Evolutionary conservation across 2,329 filamentous ascomycete species (phyloP), one percentile per base, ranked within the genome.

Genomic region (Xylariaceae sp.): DNA sequence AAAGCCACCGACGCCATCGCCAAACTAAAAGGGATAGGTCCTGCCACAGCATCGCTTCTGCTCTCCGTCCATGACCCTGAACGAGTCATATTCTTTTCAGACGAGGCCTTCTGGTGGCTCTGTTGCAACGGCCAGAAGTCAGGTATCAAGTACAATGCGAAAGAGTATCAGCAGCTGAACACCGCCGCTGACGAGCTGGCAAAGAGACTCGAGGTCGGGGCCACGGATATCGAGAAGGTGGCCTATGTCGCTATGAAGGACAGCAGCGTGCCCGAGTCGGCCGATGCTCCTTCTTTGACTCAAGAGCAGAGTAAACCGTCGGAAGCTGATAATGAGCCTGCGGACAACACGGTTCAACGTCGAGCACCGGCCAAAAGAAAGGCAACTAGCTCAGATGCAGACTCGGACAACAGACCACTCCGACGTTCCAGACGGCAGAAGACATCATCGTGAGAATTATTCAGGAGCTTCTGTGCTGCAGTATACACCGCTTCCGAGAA

Each of bases 41-140:
- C 90, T 1, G 90, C 90, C 6, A 93, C 89, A 0, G 89, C 88
- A 0, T 90, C 88, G 1, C 80, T 94, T 37, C 74, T 93, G 1
- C 79, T 94, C 2, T 82, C 86, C 3, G 82, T 88, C 3, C 81
- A 85, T 64, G 80, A 85, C 61, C 80, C 86, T 0, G 72, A 77
- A 0, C 73, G 75, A 10, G 78, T 86, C 53, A 81, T 89, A 1
- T 93, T 93, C 77, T 93, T 93, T 74, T 88, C 86, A 2, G 90
- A 95, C 68, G 90, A 94, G 73, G 80, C 87, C 2, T 93, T 86
- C 69, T 81, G 86, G 64, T 93, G 88, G 88, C 74, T 88, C 4
- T 83, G 83, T 67, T 83, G 81, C 69, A 71, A 73, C n/a, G 78
- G 79, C 0, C 74, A 76, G 47, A 79, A 76, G 56, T 73, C 68